Base-by-base conservation (phyloP, 73 alveolate genomes). In the Blepharisma stoltei region DNA sequence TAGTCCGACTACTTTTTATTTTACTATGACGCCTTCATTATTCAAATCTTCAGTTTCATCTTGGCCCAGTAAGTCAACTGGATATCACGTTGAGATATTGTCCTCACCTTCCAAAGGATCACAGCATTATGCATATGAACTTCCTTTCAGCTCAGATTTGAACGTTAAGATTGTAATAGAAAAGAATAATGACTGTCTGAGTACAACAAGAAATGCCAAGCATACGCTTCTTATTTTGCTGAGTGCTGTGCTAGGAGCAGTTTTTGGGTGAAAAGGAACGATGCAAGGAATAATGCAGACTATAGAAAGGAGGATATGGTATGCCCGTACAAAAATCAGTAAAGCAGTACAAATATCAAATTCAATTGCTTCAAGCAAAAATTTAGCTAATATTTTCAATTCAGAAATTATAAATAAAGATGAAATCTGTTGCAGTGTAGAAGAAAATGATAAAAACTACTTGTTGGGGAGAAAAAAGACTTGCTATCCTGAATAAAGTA, bases 11-110 rank as follows among this genome's bases (percentile, higher is more conserved):
- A n/a, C 11, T 18, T 69, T 69, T 69, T 18, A 46, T 46, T 44
- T 69, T 69, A 37, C 41, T 7, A 43, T 43, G 76, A 69, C 38
- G 1, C 65, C 79, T 38, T 69, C 79, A 52, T 9, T 69, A n/a
- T 69, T 69, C 65, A 0, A 69, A n/a, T 44, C 67, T 1, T 7
- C 14, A 7, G 14, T 43, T 25, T 37, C 48, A 8, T 9, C 14
- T 14, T 60, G 38, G 3, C 48, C 37, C 5, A 60, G 73, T 25
- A 14, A 25, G 38, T 8, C 14, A 8, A 60, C 73, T 20, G 73
- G 73, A 8, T 60, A 60, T 60, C 73, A 60, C 4, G 73, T 60
- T 25, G 14, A 4, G 11, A 38, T 14, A 60, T 18, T 9, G 46
- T 18, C 37, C 5, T 9, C 48, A 14, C 73, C 73, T 18, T n/a